Base-by-base conservation (phyloP, 1,284 basidiomycete species). In the Volvariella volvacea region DNA sequence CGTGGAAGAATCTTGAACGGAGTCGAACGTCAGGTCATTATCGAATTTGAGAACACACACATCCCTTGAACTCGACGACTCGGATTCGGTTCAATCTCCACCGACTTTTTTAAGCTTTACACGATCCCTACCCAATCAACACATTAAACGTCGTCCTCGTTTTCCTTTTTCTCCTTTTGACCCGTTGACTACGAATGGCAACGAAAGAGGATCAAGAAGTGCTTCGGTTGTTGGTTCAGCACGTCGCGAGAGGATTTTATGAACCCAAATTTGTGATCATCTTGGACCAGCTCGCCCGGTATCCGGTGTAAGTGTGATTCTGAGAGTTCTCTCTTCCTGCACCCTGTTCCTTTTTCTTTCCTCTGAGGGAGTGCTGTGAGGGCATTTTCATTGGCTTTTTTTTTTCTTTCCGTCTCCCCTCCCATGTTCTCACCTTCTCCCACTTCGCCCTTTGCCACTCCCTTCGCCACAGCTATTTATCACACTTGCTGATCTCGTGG, bases 191-290 rank as follows among this genome's bases (percentile, higher is more conserved):
- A 28, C 25, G 25, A 28, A 83, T 84, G 81, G 72, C 80, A 44
- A 82, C 74, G 39, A 81, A 81, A 59, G 83, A 86, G 60, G 82
- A 86, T 55, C 78, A 82, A 66, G 84, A 87, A 60, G 76, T 71
- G 3, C 76, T 88, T 48, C 80, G 78, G 58, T 73, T 84, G 47
- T 83, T 99, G 53, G 88, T 95, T 49, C 92, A 96, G 64, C 85
- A 91, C 68, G 91, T 97, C 57, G 83, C 86, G 22, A 82, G 95
- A 55, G 83, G 89, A 28, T 98, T 99, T 67, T 99, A 98, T 70
- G 92, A 97, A 62, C 77, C 89, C 48, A 88, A 88, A 57, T 93
- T 81, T 62, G 89, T 88, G 52, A 87, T 98, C 50, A 81, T 97
- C 45, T 71, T 98, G 73, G 93, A 98, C 66, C 88, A 94, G 65